Conservation (phyloP, 208 protist genomes). For the Kentomonas sorsogonicus region DNA sequence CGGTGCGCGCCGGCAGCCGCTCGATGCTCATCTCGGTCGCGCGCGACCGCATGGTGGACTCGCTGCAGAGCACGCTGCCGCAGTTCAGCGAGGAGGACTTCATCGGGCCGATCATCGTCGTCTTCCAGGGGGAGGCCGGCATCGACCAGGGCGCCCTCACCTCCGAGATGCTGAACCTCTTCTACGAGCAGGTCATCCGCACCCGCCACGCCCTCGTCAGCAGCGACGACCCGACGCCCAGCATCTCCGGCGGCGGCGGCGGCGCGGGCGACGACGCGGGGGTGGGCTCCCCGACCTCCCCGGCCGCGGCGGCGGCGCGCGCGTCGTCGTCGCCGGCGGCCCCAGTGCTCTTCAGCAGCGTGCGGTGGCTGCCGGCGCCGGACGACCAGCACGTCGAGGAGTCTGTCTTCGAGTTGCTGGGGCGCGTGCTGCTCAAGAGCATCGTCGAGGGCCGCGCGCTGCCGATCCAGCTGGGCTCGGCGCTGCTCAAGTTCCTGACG, state of each 20-base stretch:
- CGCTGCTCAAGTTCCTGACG: slow-evolving; percentile 59
- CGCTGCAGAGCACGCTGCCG: slow-evolving; percentile 41
- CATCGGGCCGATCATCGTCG: slow-evolving; percentile 51
- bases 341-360: slow-evolving; percentile 17
- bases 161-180: slow-evolving; percentile 66
- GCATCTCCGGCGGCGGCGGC: neutral
- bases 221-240: slow-evolving; percentile 4
- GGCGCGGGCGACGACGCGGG: no score
- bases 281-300: neutral
- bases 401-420: slow-evolving; percentile 40
- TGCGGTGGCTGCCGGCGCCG: slow-evolving; percentile 31
- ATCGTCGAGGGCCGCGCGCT: slow-evolving; percentile 53
- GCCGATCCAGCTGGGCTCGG: slow-evolving; percentile 51
- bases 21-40: slow-evolving; percentile 57
- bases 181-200: slow-evolving; percentile 51
- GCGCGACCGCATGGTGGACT: slow-evolving; percentile 61
- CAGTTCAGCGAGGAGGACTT: slow-evolving; percentile 35
- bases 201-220: slow-evolving; percentile 44
- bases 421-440: slow-evolving; percentile 61
- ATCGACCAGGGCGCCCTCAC: slow-evolving; percentile 70
- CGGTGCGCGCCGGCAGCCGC: slow-evolving; percentile 26
- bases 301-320: neutral
- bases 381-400: slow-evolving; percentile 27
- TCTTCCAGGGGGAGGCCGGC: slow-evolving; percentile 66
- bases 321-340: neutral